Evolutionary conservation across 2,329 filamentous ascomycete genomes (phyloP).

Genomic region (Pseudopithomyces chartarum): DNA sequence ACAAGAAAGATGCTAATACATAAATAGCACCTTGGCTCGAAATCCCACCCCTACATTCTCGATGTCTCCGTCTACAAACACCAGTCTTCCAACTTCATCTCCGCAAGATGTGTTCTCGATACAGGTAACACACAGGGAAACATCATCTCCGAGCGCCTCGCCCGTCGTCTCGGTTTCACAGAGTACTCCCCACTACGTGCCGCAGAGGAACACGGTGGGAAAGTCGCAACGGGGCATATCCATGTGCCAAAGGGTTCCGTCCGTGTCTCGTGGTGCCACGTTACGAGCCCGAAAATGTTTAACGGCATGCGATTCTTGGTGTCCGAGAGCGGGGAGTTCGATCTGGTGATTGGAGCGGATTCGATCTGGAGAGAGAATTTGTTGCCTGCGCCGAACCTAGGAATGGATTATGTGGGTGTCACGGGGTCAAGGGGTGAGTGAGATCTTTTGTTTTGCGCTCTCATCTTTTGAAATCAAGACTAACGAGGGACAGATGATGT

Average conservation of each 20-base stretch:
- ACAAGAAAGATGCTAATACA: neutral
- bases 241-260: conserved; percentile 1
- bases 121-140: conserved; percentile 8
- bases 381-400: neutral
- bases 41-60: neutral
- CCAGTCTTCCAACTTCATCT: neutral
- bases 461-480: too few species aligned
- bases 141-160: conserved; percentile 8
- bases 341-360: neutral
- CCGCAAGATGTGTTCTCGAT: conserved; percentile 6
- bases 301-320: neutral
- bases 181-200: conserved; percentile 3
- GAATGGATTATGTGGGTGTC: neutral
- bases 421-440: too few species aligned
- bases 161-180: neutral
- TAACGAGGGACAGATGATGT: too few species aligned
- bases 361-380: neutral
- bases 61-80: conserved; percentile 4
- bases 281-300: conserved; percentile 1
- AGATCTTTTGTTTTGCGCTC: too few species aligned
- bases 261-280: conserved; percentile 9
- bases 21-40: neutral
- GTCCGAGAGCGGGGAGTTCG: neutral
- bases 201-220: neutral
- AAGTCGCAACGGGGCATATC: neutral